These are phyloP conservation scores for Lachancea waltii DNA, from an alignment of 805 yeast genomes.

Conservation along the genomic window DNA sequence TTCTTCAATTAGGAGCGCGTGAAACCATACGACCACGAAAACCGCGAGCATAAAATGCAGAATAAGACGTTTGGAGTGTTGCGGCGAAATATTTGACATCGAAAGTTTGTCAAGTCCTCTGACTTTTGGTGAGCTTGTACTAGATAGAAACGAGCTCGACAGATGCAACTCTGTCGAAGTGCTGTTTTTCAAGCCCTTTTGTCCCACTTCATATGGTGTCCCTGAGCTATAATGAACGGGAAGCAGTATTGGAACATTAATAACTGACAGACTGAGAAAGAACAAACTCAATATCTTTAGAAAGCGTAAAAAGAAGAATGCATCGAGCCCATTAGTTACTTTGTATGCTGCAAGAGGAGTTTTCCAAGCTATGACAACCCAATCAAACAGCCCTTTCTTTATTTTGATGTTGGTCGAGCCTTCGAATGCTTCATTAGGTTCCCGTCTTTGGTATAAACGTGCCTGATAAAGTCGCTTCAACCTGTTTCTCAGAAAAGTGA, in stretches of 20 bases:
- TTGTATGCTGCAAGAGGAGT: slow-evolving; percentile 40
- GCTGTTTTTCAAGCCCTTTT: too few relatives aligned
- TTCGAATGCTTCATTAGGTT: background rate
- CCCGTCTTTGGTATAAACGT: background rate
- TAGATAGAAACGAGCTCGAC: too few relatives aligned
- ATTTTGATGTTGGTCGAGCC: too few relatives aligned
- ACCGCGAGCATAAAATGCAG: slow-evolving; percentile 60
- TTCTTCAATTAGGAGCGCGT: slow-evolving; percentile 51
- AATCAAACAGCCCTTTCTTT: slow-evolving; percentile 38
- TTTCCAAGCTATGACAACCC: slow-evolving; percentile 45
- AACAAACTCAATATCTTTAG: slow-evolving; percentile 44
- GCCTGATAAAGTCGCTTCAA: slow-evolving; percentile 43
- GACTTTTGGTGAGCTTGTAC: too few relatives aligned
- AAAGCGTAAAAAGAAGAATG: slow-evolving; percentile 65
- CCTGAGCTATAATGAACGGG: slow-evolving; percentile 50
- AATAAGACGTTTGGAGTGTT: slow-evolving; percentile 43
- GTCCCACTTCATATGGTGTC: slow-evolving; percentile 10
- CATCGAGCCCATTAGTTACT: slow-evolving; percentile 51
- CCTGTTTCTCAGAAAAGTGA: slow-evolving; percentile 34
- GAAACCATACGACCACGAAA: slow-evolving; percentile 49
- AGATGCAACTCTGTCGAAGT: too few relatives aligned
- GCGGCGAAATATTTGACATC: slow-evolving; percentile 58
- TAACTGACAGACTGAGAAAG: slow-evolving; percentile 45
- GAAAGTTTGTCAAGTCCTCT: slow-evolving; percentile 67
- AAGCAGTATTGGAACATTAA: slow-evolving; percentile 53